These are phyloP conservation scores for Penicillium expansum DNA, from an alignment of 2,329 filamentous ascomycete genomes.

Conservation along the genomic window DNA sequence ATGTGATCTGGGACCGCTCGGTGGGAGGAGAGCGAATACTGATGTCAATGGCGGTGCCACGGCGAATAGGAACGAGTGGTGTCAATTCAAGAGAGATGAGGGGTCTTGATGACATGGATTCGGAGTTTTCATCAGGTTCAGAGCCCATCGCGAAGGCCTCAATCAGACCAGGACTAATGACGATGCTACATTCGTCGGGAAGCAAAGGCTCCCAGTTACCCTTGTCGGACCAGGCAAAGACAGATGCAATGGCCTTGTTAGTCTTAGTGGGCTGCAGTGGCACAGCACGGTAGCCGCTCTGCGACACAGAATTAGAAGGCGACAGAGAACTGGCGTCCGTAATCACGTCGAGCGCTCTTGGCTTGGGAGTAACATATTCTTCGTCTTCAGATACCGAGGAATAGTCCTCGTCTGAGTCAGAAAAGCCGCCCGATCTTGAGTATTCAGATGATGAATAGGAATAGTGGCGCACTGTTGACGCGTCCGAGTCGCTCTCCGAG, in stretches of 20 bases:
- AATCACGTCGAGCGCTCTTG: conserved; percentile 36
- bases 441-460: conserved; percentile 23
- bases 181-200: conserved; percentile 61
- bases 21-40: conserved; percentile 87
- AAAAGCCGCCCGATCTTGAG: conserved; percentile 35
- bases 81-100: conserved; percentile 78
- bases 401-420: conserved; percentile 43
- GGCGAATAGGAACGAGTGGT: conserved; percentile 81
- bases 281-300: conserved; percentile 62
- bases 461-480: conserved; percentile 56
- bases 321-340: conserved; percentile 62
- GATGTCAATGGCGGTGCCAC: conserved; percentile 89
- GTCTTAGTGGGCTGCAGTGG: conserved; percentile 48
- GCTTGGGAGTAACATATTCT: conserved; percentile 51
- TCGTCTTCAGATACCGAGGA: conserved; percentile 50
- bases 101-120: conserved; percentile 40
- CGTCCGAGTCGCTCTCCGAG: conserved; percentile 51
- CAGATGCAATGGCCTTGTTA: conserved; percentile 56
- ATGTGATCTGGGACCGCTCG: conserved; percentile 65
- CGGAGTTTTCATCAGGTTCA: conserved; percentile 21
- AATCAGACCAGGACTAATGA: conserved; percentile 63
- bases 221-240: conserved; percentile 64
- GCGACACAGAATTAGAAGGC: conserved; percentile 79
- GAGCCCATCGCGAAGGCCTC: conserved; percentile 59
- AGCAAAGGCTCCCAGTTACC: conserved; percentile 61